phyloP scores from a whole-genome alignment of 116 monocot species.

The Thalassia testudinum region DNA sequence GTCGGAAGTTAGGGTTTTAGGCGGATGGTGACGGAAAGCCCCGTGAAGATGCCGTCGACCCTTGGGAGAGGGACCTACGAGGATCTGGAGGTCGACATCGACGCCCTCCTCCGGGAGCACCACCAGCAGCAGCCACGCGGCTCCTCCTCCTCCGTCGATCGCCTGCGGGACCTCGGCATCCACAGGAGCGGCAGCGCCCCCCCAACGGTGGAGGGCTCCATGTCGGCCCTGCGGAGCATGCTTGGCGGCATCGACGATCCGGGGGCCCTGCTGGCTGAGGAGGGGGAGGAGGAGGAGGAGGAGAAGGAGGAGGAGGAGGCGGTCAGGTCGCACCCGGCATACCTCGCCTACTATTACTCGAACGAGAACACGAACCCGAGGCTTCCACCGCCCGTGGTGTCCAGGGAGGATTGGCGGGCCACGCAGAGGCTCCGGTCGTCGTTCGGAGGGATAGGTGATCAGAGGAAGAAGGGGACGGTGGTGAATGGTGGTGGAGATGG shows the following conservation, averaged over 20 bases:
- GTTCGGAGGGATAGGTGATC: conserved; percentile 19
- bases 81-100: conserved; percentile 14
- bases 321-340: conserved; percentile 33
- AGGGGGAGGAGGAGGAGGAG: background rate
- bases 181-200: conserved; percentile 47
- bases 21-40: too few species aligned
- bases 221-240: conserved; percentile 17
- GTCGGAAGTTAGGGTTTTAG: too few species aligned
- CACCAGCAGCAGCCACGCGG: conserved; percentile 1
- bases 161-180: conserved; percentile 17
- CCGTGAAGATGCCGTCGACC: too few species aligned
- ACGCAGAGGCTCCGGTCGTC: conserved; percentile 7
- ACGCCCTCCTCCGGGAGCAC: conserved; percentile 6
- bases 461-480: background rate
- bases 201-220: conserved; percentile 43
- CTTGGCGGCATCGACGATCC: too few species aligned
- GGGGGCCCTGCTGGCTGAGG: background rate
- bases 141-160: background rate
- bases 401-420: conserved; percentile 23
- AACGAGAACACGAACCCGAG: conserved; percentile 36
- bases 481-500: conserved; percentile 6
- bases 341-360: conserved; percentile 42
- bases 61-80: background rate
- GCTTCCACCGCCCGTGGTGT: conserved; percentile 21
- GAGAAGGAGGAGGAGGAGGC: conserved; percentile 15